Evolutionary conservation across 2,329 filamentous ascomycete genomes (phyloP), one percentile per base, ranked within the genome.

Genomic region (Ceratocystis smalleyi): DNA sequence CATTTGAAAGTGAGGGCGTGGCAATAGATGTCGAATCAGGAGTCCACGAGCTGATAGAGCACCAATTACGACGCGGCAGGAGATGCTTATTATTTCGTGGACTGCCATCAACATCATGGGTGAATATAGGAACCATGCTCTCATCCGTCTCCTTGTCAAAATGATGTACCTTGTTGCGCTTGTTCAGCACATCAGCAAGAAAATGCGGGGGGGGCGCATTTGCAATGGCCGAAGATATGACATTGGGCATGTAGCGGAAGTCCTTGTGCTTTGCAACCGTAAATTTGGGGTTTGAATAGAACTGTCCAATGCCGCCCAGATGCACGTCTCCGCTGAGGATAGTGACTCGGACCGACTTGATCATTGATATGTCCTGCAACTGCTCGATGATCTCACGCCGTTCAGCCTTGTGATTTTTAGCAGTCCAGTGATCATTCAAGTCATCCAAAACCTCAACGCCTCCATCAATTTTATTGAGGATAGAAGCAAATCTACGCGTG

Each of bases 401-500:
- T 75, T 99, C 94, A 30, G 84, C 80, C 73, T 97, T 99, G 77
- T 97, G 91, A 71, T 91, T 89, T 72, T 90, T 95, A 45, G 92
- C 89, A 0, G 92, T 96, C 94, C 94, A 99, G 72, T 99, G 92
- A 73, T 97, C 94, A 72, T 96, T 92, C 8, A 96, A 77, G 70
- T 95, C 91, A 71, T 96, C 91, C 32, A 95, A 78, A 15, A 97
- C 88, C 74, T 97, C 94, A 5, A 94, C 88, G 19, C 90, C 90
- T 24, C 90, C 91, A 71, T 96, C 91, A 69, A 96, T 91, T 69
- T 88, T 88, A 76, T 96, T 96, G 47, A 95, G 78, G 54, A 95
- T 83, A 66, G 82, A 82, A 2, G 90, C 89, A 62, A 97, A 79
- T 69, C 95, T 74, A 1, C 92, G 91, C 43, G 87, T 82, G 70